These are phyloP conservation scores for Citrus australasica DNA, from an alignment of 345 rosid species.

Conservation along the genomic window DNA sequence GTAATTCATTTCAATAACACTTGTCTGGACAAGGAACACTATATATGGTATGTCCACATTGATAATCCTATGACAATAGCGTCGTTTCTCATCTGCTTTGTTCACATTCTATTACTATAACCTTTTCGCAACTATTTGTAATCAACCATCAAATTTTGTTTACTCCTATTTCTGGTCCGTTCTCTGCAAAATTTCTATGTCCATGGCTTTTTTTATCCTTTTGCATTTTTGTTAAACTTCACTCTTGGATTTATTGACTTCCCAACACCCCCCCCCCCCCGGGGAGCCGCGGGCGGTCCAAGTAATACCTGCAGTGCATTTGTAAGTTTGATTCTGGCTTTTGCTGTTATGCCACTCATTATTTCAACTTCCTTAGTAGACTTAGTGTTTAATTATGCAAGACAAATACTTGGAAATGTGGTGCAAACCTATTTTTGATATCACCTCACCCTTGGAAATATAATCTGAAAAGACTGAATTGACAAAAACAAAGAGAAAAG, in stretches of 20 bases:
- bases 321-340: not conserved
- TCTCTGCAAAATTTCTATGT: not conserved
- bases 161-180: not conserved
- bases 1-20: not conserved
- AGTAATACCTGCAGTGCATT: not conserved
- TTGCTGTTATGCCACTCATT: not conserved
- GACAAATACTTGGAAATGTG: not conserved
- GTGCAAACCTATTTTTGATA: not conserved
- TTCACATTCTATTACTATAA: not conserved
- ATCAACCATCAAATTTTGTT: not conserved
- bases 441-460: not conserved
- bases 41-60: not conserved
- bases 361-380: not conserved
- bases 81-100: not conserved
- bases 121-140: not conserved
- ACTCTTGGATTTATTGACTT: not conserved
- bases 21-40: not conserved
- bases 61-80: not conserved
- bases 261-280: too few species aligned
- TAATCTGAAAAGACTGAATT: not conserved
- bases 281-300: too few species aligned
- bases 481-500: not conserved
- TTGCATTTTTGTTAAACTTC: not conserved
- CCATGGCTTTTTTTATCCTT: not conserved
- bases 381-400: not conserved